These are phyloP conservation scores for Trichosanthes truncata DNA, from an alignment of 306 rosid genomes.

Conservation along the genomic window DNA sequence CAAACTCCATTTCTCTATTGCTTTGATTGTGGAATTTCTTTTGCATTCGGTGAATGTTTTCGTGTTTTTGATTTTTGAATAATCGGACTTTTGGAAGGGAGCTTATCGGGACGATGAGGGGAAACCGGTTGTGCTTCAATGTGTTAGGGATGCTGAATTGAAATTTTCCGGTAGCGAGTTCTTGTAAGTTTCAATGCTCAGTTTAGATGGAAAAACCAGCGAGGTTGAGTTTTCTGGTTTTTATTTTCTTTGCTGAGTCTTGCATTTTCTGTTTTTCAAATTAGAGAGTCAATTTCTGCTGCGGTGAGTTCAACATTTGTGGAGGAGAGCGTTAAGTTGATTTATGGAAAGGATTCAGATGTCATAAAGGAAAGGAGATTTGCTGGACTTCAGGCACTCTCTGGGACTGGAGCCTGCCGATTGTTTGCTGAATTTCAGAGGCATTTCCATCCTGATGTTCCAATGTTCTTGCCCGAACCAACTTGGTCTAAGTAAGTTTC, in stretches of 20 bases:
- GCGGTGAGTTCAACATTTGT: slow-evolving; percentile 19
- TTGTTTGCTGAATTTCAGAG: slow-evolving; percentile 31
- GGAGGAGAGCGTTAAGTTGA: slow-evolving; percentile 26
- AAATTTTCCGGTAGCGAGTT: slow-evolving; percentile 23
- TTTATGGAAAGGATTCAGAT: slow-evolving; percentile 24
- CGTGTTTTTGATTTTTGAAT: not conserved
- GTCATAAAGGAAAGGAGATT: slow-evolving; percentile 10
- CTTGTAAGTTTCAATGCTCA: slow-evolving; percentile 18
- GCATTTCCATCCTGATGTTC: slow-evolving; percentile 22
- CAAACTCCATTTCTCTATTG: not conserved
- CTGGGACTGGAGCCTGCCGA: slow-evolving; percentile 36
- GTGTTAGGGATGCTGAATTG: slow-evolving; percentile 30
- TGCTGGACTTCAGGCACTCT: slow-evolving; percentile 26
- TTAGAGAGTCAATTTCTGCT: slow-evolving; percentile 22
- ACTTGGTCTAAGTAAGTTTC: slow-evolving; percentile 36
- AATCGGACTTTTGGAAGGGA: slow-evolving; percentile 14
- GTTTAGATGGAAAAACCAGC: not conserved
- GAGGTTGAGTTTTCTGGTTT: not conserved
- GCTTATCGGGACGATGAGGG: slow-evolving; percentile 33
- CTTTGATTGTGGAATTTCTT: not conserved
- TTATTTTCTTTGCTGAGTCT: not conserved
- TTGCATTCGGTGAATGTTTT: not conserved
- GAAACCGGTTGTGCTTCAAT: slow-evolving; percentile 28
- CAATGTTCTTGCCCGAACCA: slow-evolving; percentile 23
- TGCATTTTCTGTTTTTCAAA: not conserved